These are phyloP conservation scores for Cystobasidiaceae sp. DNA, from an alignment of 1,284 basidiomycete species.

Conservation along the genomic window DNA sequence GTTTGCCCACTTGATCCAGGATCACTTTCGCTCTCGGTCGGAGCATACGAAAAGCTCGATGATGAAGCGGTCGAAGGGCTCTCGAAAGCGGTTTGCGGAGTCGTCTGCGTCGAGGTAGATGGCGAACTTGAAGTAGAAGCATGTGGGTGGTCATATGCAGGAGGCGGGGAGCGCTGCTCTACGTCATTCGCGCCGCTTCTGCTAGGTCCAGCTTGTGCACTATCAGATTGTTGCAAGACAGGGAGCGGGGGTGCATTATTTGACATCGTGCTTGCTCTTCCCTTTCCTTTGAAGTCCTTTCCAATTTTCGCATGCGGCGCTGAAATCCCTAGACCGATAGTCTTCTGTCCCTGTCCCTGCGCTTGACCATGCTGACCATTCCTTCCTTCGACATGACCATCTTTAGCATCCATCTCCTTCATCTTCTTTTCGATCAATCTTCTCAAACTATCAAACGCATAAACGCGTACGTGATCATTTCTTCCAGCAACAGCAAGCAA, in stretches of 20 bases:
- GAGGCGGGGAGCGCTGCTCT: slow-evolving; percentile 7
- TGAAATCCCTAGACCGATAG: background rate
- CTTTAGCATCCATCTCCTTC: slow-evolving; percentile 28
- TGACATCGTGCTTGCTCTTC: background rate
- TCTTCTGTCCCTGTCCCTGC: background rate
- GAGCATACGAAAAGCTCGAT: no score
- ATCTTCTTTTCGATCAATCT: slow-evolving; percentile 42
- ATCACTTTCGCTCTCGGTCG: no score
- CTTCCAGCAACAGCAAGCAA: slow-evolving; percentile 43
- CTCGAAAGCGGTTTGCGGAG: no score
- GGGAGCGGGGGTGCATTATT: background rate
- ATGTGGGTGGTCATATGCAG: background rate
- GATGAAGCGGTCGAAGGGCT: no score
- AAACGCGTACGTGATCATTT: slow-evolving; percentile 44
- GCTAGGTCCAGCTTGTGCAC: background rate
- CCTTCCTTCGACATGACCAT: background rate
- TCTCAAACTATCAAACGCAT: slow-evolving; percentile 42
- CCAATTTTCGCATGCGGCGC: no score
- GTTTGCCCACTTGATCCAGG: no score
- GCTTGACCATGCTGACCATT: background rate
- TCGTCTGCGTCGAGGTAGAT: no score
- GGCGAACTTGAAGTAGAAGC: background rate
- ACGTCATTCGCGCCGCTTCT: background rate
- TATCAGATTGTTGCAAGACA: background rate
- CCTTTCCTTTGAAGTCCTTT: slow-evolving; percentile 31